Evolutionary conservation across 371 early-diverging fungal genomes (phyloP), one percentile per base, ranked within the genome.

Genomic region (Mortierella sp.): DNA sequence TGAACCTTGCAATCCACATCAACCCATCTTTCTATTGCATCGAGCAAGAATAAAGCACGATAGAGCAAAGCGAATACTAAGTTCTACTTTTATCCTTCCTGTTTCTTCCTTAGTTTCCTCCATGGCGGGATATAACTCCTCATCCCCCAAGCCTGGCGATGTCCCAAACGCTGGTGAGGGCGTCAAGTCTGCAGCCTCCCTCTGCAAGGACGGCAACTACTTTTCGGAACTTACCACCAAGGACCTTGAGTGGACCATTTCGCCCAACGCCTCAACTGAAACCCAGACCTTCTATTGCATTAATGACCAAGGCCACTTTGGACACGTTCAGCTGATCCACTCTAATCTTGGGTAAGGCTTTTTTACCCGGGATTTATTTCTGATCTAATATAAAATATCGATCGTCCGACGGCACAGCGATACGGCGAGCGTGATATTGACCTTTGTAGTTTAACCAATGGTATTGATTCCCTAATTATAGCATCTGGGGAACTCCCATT

Each of bases 211-310:
- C 79, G 88, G 88, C 35, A 86, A 89, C 66, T 87, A 88, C 65
- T 92, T 74, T 75, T 86, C 87, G 47, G 87, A 90, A 43, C 75
- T 92, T 49, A 84, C 85, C 52, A 86, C 86, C 45, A 77, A 90
- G 66, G 95, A 95, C 84, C 87, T 93, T 57, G 89, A 91, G 24
- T 94, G 94, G 94, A 88, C 90, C 16, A 84, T 88, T 47, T 90
- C 93, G 40, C 84, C 88, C 67, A 93, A 94, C 64, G 91, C 91
- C 26, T 93, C 95, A 16, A 96, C 96, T 9, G 97, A 96, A 86
- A 95, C 93, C 64, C 96, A 96, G 83, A 94, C 96, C 11, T 92
- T 95, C 74, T 96, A 97, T 83, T 81, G 94, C 55, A 90, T 92
- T 49, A 90, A 92, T 12, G 88, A 94, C 61, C 84, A 89, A 24